Base-by-base conservation (phyloP, 768 basidiomycete genomes). In the Mycena chlorophos region DNA sequence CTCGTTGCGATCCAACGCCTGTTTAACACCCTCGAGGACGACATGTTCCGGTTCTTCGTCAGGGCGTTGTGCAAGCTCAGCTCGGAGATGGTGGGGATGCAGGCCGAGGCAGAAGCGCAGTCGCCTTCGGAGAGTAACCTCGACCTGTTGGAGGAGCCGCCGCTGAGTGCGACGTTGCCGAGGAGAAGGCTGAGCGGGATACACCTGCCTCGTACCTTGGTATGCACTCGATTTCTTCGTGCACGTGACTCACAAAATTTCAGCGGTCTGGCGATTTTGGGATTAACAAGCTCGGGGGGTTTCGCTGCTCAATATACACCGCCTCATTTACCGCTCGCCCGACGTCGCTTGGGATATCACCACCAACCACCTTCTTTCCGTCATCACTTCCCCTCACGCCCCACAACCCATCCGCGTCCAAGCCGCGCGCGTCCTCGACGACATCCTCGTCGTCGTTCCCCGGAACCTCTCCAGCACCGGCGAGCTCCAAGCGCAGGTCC, bases 241-340 rank as follows among this genome's bases (percentile, higher is more conserved):
- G 8, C 40, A 46, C 29, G 20, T 57, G 49, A 25, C 54, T 51
- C 29, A 43, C 17, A 2, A 26, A 27, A n/a, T 60, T 46, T 22
- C 56, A 94, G 90, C 82, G 89, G n/a, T 81, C 89, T 0, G 91
- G 91, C 0, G 96, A 99, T 60, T 98, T 97, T 73, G 91, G 93
- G n/a, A 87, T 98, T 54, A 83, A 83, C 56, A 92, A 91, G 66
- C 74, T 98, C 22, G 89, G 93, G 81, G 83, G 1, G 87, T 96
- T 10, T 80, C 88, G 0, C 77, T 85, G 62, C 78, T 91, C 51
- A 99, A 98, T 65, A 86, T 97, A 23, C 85, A 91, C 66, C 86
- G 96, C 3, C 77, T 99, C 17, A 87, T 97, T 46, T 88, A 88
- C 58, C 81, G 87, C n/a, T 80, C 88, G 12, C 85, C 91, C 0